A percentile compares a stretch with the other conserved stretches of the same genome.
Evolutionary conservation across 2,329 filamentous ascomycete genomes (phyloP).

Genomic region (Ascochyta viciae-villosae): DNA sequence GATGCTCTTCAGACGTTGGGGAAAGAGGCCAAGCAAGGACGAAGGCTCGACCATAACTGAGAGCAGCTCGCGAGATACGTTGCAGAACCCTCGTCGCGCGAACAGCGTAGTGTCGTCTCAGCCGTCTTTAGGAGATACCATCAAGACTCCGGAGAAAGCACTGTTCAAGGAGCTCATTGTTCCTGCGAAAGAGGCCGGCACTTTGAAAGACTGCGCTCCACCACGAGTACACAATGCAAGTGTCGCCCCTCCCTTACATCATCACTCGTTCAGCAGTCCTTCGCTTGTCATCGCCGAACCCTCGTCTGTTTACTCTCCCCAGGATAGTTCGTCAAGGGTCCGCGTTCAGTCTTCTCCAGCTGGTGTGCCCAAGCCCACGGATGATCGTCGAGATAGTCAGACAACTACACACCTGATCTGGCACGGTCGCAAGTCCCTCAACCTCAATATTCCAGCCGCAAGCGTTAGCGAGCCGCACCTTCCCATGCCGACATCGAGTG

Average conservation of each 20-base stretch:
- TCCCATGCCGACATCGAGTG: constrained; percentile 23
- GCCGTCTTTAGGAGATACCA: constrained; percentile 4
- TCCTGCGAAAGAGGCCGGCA: constrained; percentile 3
- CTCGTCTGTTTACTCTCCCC: constrained; percentile 37
- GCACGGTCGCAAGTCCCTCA: constrained; percentile 27
- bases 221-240: constrained; percentile 7
- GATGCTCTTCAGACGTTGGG: constrained; percentile 33
- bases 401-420: constrained; percentile 47
- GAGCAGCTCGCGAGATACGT: constrained; percentile 12
- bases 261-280: constrained; percentile 22
- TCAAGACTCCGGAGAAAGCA: constrained; percentile 22
- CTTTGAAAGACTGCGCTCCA: constrained; percentile 10
- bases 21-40: constrained; percentile 16
- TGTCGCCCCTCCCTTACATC: constrained; percentile 13
- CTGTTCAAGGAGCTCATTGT: constrained; percentile 19
- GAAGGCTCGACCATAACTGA: constrained; percentile 10
- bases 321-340: constrained; percentile 25
- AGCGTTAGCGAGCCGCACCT: constrained; percentile 18
- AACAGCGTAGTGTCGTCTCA: constrained; percentile 2
- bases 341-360: constrained; percentile 25
- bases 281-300: constrained; percentile 21
- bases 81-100: background rate
- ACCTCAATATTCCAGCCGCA: constrained; percentile 7
- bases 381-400: constrained; percentile 39
- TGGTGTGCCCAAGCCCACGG: constrained; percentile 15